A percentile compares a stretch with the other conserved stretches of the same genome.
Evolutionary conservation across 2,329 filamentous ascomycete genomes (phyloP).

Genomic region (Orbilia blumenaviensis): DNA sequence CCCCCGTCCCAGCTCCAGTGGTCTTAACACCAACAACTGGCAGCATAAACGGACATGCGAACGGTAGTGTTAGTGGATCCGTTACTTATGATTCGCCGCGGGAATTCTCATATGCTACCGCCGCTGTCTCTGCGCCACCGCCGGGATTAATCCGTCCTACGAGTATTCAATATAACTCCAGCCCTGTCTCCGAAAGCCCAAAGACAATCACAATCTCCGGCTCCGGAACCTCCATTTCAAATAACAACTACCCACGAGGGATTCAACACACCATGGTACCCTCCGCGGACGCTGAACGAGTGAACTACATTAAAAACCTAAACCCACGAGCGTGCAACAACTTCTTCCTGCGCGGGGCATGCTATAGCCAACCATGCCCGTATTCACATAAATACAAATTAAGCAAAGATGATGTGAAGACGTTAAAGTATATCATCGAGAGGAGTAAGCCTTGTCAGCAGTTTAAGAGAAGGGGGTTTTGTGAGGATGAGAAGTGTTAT

Average conservation of each 20-base stretch:
- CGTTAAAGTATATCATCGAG: constrained; percentile 50
- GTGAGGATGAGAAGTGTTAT: constrained; percentile 52
- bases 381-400: constrained; percentile 52
- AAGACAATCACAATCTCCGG: constrained; percentile 34
- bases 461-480: constrained; percentile 38
- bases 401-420: constrained; percentile 40
- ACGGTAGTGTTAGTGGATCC: neutral
- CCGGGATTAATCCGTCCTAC: constrained; percentile 16
- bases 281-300: constrained; percentile 36
- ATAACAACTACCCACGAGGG: constrained; percentile 15
- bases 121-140: constrained; percentile 16
- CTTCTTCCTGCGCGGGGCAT: constrained; percentile 35
- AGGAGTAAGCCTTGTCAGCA: constrained; percentile 48
- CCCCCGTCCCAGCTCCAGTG: constrained; percentile 9
- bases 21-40: constrained; percentile 26
- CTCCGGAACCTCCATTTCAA: neutral
- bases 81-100: neutral
- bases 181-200: constrained; percentile 16
- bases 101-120: constrained; percentile 47
- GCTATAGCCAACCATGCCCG: constrained; percentile 39
- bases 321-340: constrained; percentile 49
- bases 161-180: constrained; percentile 48
- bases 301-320: constrained; percentile 48
- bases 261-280: constrained; percentile 43
- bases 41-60: constrained; percentile 18